Evolutionary conservation across 305 asterid species (phyloP).

Genomic region (Fraxinus baroniana): DNA sequence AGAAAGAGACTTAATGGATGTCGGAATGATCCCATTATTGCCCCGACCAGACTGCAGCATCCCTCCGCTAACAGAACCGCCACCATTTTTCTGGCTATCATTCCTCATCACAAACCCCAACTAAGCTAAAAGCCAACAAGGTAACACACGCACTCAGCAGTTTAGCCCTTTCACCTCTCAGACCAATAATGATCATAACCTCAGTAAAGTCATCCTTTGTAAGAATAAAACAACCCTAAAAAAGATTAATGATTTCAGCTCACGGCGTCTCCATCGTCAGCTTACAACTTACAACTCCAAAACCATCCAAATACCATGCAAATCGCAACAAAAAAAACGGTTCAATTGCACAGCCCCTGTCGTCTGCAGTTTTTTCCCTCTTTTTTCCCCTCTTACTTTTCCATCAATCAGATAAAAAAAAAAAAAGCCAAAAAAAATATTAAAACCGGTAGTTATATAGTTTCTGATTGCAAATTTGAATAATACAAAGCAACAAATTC

Average conservation of each 20-base stretch:
- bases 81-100: background rate
- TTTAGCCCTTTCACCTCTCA: background rate
- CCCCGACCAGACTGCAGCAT: background rate
- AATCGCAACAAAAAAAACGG: background rate
- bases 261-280: background rate
- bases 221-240: background rate
- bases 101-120: constrained; percentile 4
- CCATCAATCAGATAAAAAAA: constrained; percentile 1
- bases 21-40: constrained; percentile 11
- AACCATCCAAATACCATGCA: background rate
- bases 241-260: background rate
- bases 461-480: background rate
- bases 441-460: background rate
- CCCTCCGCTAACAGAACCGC: background rate
- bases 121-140: background rate
- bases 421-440: background rate
- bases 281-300: background rate
- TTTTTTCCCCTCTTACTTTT: background rate
- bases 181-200: background rate
- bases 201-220: background rate
- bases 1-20: constrained; percentile 1
- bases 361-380: background rate
- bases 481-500: constrained; percentile 9
- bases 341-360: background rate
- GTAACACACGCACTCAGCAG: background rate